These are phyloP conservation scores for Lepidium campestre DNA, from an alignment of 441 rosid species.

Conservation along the genomic window DNA sequence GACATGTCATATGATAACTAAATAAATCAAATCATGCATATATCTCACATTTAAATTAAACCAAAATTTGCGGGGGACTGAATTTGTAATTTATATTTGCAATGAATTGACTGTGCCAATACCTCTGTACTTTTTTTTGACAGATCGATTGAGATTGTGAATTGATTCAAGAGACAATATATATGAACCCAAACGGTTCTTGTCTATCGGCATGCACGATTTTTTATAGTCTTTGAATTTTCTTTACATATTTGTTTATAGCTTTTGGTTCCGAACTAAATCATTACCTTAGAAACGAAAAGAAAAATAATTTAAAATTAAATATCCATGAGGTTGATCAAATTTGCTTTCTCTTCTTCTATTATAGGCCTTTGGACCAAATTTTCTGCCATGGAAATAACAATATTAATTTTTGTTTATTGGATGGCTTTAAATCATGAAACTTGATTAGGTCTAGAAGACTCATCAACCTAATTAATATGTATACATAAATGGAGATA, in stretches of 20 bases:
- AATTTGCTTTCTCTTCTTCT: neutral
- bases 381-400: neutral
- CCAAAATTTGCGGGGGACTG: neutral
- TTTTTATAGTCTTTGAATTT: neutral
- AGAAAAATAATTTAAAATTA: too few relatives aligned
- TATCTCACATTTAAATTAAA: neutral
- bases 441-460: conserved; percentile 7
- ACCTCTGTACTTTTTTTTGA: neutral
- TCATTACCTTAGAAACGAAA: neutral
- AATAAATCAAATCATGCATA: conserved; percentile 13
- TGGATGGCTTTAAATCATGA: neutral
- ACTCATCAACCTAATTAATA: conserved; percentile 20
- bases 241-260: neutral
- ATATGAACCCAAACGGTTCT: conserved; percentile 7
- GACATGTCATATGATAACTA: conserved; percentile 17
- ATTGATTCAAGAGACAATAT: neutral
- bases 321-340: neutral
- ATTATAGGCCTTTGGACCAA: neutral
- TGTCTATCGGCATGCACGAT: neutral
- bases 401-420: too few relatives aligned
- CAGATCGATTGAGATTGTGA: neutral
- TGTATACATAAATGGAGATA: conserved; percentile 22
- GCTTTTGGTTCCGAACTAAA: neutral
- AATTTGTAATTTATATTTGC: neutral
- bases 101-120: neutral